Conservation (phyloP, 2,329 filamentous ascomycete genomes). For the Dactylonectria estremocensis region DNA sequence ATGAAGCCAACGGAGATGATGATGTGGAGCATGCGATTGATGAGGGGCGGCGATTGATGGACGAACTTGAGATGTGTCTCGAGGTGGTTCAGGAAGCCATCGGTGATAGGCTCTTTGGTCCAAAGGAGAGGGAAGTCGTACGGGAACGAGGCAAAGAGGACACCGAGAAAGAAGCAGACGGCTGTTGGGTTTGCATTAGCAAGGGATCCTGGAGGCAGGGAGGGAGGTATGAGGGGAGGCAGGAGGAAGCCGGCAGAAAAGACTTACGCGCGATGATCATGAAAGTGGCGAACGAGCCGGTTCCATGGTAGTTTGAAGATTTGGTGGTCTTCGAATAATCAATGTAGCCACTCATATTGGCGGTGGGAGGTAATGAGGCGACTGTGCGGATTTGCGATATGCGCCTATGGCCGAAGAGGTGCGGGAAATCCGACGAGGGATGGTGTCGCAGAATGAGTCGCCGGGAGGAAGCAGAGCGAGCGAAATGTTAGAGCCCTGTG, state of each 20-base stretch:
- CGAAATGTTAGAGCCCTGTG: constrained; percentile 10
- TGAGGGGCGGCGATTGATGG: constrained; percentile 91
- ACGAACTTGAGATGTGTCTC: constrained; percentile 93
- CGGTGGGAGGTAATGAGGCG: constrained; percentile 30
- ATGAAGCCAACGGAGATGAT: constrained; percentile 89
- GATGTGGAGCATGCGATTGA: constrained; percentile 94
- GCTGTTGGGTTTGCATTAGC: constrained; percentile 62
- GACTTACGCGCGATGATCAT: constrained; percentile 94
- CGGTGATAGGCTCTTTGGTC: constrained; percentile 75
- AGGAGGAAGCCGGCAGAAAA: constrained; percentile 20
- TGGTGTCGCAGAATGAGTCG: constrained; percentile 24
- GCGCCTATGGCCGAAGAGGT: constrained; percentile 2
- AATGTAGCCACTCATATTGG: constrained; percentile 57
- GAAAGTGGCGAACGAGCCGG: constrained; percentile 91
- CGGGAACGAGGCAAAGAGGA: constrained; percentile 95
- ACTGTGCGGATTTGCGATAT: constrained; percentile 26
- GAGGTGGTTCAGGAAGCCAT: constrained; percentile 84
- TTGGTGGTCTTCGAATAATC: constrained; percentile 71
- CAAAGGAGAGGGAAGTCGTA: constrained; percentile 95
- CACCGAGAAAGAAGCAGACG: constrained; percentile 97
- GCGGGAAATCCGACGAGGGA: constrained; percentile 13
- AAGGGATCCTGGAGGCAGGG: constrained; percentile 11
- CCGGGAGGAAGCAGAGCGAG: constrained; percentile 16
- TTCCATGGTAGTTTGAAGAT: constrained; percentile 71
- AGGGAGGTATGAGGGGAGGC: background rate